Percentiles rank a stretch among this genome's conserved stretches.
Evolutionary conservation across 148 eudicot genomes (phyloP).

Genomic region (Rhododendron henanense): DNA sequence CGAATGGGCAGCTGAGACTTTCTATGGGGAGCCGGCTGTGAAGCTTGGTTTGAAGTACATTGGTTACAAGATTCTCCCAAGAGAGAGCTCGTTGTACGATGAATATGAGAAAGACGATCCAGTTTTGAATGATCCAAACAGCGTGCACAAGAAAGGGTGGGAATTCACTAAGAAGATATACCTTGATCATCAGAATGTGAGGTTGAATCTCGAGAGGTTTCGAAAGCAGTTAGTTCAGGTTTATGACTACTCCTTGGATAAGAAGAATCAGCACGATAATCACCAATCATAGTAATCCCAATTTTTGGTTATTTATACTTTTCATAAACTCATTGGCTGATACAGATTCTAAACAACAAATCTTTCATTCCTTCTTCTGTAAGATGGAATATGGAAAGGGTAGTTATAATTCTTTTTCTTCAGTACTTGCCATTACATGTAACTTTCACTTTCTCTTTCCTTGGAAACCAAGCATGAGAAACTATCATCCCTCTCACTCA

Average conservation of each 20-base stretch:
- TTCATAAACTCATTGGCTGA: constrained; percentile 13
- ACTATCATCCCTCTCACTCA: background rate
- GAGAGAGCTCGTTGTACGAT: constrained; percentile 77
- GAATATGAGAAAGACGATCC: constrained; percentile 56
- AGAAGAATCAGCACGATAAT: constrained; percentile 20
- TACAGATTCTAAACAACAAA: background rate
- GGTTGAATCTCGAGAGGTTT: constrained; percentile 62
- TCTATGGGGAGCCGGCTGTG: constrained; percentile 67
- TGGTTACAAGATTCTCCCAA: constrained; percentile 59
- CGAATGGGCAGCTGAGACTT: constrained; percentile 83
- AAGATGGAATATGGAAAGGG: too few species aligned
- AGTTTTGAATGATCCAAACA: constrained; percentile 54
- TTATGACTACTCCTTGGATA: constrained; percentile 42
- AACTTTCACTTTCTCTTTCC: background rate
- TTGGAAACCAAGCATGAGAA: background rate
- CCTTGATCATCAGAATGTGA: constrained; percentile 76
- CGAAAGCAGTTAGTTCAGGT: constrained; percentile 60
- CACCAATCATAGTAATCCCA: constrained; percentile 16
- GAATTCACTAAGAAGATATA: constrained; percentile 77
- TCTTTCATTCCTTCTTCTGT: background rate
- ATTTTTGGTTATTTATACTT: constrained; percentile 30
- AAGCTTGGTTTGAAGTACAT: constrained; percentile 74
- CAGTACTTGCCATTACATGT: background rate
- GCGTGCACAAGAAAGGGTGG: constrained; percentile 71
- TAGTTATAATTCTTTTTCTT: too few species aligned